Evolutionary conservation across 2,329 filamentous ascomycete species (phyloP), one percentile per base, ranked within the genome.

Genomic region (Talaromyces sp.): DNA sequence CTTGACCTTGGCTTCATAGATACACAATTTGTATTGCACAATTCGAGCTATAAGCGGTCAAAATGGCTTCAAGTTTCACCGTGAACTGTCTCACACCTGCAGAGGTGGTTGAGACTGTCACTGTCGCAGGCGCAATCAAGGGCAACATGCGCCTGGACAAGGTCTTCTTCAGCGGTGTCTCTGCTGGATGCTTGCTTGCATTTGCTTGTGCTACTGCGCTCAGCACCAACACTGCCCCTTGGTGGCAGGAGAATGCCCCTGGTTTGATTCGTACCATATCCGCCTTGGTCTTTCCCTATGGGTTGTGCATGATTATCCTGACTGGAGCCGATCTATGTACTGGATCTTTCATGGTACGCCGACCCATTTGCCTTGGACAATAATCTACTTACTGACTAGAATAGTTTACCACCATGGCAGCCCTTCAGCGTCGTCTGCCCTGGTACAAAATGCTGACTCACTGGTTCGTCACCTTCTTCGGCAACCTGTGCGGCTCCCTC

Each of bases 111-210:
- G 83, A 86, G 73, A 73, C 84, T 17, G 77, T 84, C 64, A 81
- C 80, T 1, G 79, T 82, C 11, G 77, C 81, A n/a, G 85, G 84
- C 5, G 76, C 77, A 31, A 77, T 77, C 62, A 86, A 86, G 70
- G 83, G 82, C 10, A 79, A 82, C 63, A 85, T 83, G 81, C 77
- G 82, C 10, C 73, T 81, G 3, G 81, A 84, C 70, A 86, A 85
- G 68, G 76, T 85, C 47, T 85, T 86, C 68, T 69, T 84, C 54
- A 84, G 81, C 66, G 74, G 81, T 3, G 78, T 85, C 47, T 81
- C 83, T 54, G 83, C 83, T 4, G 85, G 85, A 0, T 80, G 80
- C 63, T 72, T 86, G 6, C 74, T 86, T 1, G 78, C 81, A 2
- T 85, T 87, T 67, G 84, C 81, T 5, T 82, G 80, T 49, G 83